These are phyloP conservation scores for Colletotrichum orchidophilum DNA, from an alignment of 2,329 filamentous ascomycete genomes.

Conservation along the genomic window DNA sequence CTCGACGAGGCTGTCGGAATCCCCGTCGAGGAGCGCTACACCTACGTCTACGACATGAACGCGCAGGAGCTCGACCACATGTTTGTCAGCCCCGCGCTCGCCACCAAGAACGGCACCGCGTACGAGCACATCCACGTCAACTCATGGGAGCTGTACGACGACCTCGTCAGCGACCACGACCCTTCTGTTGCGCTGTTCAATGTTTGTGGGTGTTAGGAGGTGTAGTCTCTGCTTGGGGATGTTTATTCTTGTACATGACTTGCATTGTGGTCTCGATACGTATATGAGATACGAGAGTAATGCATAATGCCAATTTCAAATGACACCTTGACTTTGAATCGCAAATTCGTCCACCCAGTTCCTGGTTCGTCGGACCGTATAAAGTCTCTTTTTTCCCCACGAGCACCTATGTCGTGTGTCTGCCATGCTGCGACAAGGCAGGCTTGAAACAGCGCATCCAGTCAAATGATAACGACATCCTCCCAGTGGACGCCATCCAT, in stretches of 20 bases:
- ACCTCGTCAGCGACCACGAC: conserved; percentile 74
- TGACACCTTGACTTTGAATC: too few species aligned
- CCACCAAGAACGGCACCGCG: conserved; percentile 46
- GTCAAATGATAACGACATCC: background rate
- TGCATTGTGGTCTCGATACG: background rate
- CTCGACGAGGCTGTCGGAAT: conserved; percentile 68
- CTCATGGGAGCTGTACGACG: conserved; percentile 68
- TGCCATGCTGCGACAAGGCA: background rate
- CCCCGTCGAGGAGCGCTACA: conserved; percentile 69
- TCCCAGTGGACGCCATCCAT: background rate
- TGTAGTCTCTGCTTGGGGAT: too few species aligned
- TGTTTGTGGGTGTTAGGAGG: conserved; percentile 57
- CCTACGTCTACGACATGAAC: conserved; percentile 76
- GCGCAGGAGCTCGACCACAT: conserved; percentile 77
- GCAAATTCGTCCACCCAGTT: too few species aligned
- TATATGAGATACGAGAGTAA: background rate
- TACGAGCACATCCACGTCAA: conserved; percentile 78
- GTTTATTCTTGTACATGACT: background rate
- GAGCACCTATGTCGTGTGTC: too few species aligned
- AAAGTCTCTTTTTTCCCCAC: too few species aligned
- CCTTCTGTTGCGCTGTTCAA: conserved; percentile 72
- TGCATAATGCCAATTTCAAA: background rate
- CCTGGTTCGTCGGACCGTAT: too few species aligned
- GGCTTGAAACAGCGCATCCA: too few species aligned
- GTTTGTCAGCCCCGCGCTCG: conserved; percentile 67